Evolutionary conservation across 495 filamentous ascomycete genomes (phyloP), one percentile per base, ranked within the genome.

Genomic region (Penicillium bovifimosum): DNA sequence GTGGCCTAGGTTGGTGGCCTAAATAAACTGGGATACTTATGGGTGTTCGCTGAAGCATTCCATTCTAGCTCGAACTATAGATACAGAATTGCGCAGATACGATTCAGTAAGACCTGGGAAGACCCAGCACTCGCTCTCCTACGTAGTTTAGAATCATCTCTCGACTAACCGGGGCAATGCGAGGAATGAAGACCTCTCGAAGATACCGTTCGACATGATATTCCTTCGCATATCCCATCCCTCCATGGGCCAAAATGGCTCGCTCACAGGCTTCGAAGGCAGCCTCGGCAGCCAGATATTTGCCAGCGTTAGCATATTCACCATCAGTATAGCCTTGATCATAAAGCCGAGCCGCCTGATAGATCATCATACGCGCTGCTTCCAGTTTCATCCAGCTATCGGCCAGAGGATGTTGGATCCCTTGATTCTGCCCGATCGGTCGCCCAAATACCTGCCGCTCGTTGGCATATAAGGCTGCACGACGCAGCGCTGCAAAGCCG

Each of bases 61-160:
- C n/a, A n/a, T n/a, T 31, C 29, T 31, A 31, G 6, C 29, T 9
- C 8, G 4, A 9, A 9, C 34, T 36, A 3, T 1, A 8, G 0
- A 36, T 4, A 36, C 17, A 17, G 1, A 36, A n/a, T 34, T n/a
- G 32, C 2, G 32, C 11, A 34, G 9, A 9, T 3, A 41, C 18
- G 2, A 41, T 20, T 52, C 9, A 82, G 52, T 81, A 82, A 35
- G 76, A 80, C 35, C 72, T 63, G 2, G 72, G 72, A 17, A 73
- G 59, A 36, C 67, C 60, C 14, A 90, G 66, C 0, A 82, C 83
- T 64, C 81, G 84, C 65, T 91, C 86, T 13, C 79, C 80, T 28
- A 90, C 76, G 55, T 82, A 90, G 53, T 88, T 89, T 72, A 87
- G 68, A 42, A 90, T 86, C 87, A 90, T 90, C 69, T 90, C 87